A percentile compares a stretch with the other conserved stretches of the same genome.
Evolutionary conservation across 106 monocot species (phyloP).

Genomic region (Amphibolis antarctica): DNA sequence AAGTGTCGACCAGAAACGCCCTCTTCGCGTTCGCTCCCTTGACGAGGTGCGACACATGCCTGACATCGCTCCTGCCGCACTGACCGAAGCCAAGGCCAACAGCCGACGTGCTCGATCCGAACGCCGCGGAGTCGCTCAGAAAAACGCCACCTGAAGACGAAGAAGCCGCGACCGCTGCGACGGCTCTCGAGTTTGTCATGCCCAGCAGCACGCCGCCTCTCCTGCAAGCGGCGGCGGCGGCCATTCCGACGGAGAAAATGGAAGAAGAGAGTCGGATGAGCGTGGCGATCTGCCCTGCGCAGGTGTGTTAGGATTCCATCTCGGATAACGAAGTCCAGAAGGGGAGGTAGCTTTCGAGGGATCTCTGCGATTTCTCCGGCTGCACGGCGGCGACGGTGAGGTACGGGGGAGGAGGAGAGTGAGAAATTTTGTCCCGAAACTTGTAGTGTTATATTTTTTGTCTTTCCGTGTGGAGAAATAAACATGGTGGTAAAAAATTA

Average conservation of each 20-base stretch:
- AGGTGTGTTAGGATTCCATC: not conserved
- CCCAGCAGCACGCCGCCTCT: conserved; percentile 4
- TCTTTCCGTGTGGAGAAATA: too few species aligned
- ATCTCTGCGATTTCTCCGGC: not conserved
- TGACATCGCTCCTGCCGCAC: not conserved
- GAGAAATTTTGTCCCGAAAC: too few species aligned
- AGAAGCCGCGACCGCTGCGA: not conserved
- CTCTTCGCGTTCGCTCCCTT: conserved; percentile 23
- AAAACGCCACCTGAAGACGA: too few species aligned
- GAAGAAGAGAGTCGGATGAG: not conserved
- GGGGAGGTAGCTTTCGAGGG: not conserved
- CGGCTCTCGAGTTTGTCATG: not conserved
- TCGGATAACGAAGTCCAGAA: not conserved
- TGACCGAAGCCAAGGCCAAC: not conserved
- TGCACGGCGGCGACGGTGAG: not conserved
- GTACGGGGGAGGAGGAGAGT: not conserved
- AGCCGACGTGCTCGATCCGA: not conserved
- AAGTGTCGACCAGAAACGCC: conserved; percentile 50
- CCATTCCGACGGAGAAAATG: not conserved
- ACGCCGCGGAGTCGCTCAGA: not conserved
- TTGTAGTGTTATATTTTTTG: too few species aligned
- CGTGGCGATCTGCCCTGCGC: not conserved
- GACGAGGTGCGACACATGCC: conserved; percentile 32
- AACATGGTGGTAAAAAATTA: too few species aligned
- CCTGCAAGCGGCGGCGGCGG: conserved; percentile 4